Conservation (phyloP, 768 basidiomycete genomes). For the Antrodiella citrinella region DNA sequence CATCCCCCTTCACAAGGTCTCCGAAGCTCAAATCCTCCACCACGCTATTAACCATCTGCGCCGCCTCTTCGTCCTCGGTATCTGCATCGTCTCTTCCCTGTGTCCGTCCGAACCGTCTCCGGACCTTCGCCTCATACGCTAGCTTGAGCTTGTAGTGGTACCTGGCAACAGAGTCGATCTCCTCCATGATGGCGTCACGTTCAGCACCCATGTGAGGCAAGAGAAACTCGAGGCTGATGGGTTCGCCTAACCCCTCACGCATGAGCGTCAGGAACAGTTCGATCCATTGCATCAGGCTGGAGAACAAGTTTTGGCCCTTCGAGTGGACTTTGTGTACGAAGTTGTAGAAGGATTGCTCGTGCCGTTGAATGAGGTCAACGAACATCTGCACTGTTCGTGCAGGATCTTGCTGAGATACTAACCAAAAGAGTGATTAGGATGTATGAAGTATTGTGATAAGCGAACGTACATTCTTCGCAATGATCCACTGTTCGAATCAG, state of each 20-base stretch:
- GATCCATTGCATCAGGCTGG: slow-evolving; percentile 93
- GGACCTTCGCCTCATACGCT: slow-evolving; percentile 83
- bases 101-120: slow-evolving; percentile 70
- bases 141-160: slow-evolving; percentile 96
- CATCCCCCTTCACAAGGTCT: slow-evolving; percentile 71
- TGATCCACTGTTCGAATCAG: slow-evolving; percentile 90
- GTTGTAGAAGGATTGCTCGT: slow-evolving; percentile 91
- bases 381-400: slow-evolving; percentile 84
- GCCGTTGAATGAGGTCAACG: slow-evolving; percentile 86
- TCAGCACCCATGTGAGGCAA: slow-evolving; percentile 78
- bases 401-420: slow-evolving; percentile 81
- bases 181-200: slow-evolving; percentile 67
- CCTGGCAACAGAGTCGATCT: slow-evolving; percentile 82
- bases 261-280: slow-evolving; percentile 88
- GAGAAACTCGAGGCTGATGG: slow-evolving; percentile 79
- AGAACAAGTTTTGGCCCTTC: slow-evolving; percentile 91
- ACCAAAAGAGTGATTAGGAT: not conserved
- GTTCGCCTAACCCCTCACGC: slow-evolving; percentile 75
- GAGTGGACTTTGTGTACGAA: slow-evolving; percentile 99
- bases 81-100: slow-evolving; percentile 44
- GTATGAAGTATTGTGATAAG: not conserved
- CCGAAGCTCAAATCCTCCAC: slow-evolving; percentile 78
- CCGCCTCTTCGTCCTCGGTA: slow-evolving; percentile 78
- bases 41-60: slow-evolving; percentile 71
- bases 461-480: slow-evolving; percentile 74